A percentile compares a stretch with the other conserved stretches of the same genome.
Conservation (phyloP, 2,329 filamentous ascomycete genomes). For the Monosporascus sp. region DNA sequence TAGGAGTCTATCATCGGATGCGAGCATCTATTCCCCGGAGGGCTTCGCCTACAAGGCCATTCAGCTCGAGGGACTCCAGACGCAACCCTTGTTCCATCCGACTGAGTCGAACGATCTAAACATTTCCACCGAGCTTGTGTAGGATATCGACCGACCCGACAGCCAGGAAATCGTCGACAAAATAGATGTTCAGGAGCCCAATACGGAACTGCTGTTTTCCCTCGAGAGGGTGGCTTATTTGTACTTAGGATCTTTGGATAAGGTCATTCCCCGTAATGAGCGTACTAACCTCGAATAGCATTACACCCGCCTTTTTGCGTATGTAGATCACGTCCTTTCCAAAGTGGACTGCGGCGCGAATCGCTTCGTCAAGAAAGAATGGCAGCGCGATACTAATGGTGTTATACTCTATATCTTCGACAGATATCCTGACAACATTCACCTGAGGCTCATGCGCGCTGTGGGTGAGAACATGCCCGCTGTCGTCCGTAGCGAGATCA, state of each 20-base stretch:
- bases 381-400: conserved; percentile 1
- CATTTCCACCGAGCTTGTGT: conserved; percentile 7
- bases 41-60: conserved; percentile 1
- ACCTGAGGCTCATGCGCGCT: conserved; percentile 18
- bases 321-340: conserved; percentile 2
- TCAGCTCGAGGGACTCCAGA: conserved; percentile 8
- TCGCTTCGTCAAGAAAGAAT: conserved; percentile 6
- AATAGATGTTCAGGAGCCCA: neutral
- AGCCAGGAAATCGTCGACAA: neutral
- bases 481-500: conserved; percentile 26
- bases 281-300: conserved; percentile 5
- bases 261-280: neutral
- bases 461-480: conserved; percentile 27
- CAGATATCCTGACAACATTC: conserved; percentile 3
- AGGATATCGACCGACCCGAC: conserved; percentile 3
- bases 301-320: conserved; percentile 2
- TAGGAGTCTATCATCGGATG: conserved; percentile 3
- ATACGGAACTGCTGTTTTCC: conserved; percentile 3
- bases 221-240: neutral
- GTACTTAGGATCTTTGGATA: neutral
- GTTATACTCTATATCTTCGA: neutral
- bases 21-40: conserved; percentile 5
- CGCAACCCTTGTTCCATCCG: conserved; percentile 2
- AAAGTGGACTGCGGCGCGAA: neutral
- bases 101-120: conserved; percentile 7